Percentiles rank a stretch among this genome's conserved stretches.
phyloP scores from a whole-genome alignment of 305 asterid genomes.

The Fraxinus angustifolia region DNA sequence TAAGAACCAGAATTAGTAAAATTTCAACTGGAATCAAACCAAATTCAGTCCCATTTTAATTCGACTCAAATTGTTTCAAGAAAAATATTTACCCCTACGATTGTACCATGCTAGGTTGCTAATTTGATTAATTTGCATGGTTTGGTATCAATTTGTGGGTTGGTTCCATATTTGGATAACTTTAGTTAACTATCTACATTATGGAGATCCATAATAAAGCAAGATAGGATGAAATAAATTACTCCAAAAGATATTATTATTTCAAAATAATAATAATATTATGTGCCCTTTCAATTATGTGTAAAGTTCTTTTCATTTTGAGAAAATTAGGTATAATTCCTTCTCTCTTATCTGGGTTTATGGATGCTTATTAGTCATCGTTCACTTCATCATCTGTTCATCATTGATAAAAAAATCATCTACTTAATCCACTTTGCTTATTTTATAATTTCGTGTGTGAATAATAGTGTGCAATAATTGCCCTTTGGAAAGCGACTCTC shows the following conservation, averaged over 20 bases:
- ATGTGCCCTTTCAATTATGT: conserved; percentile 26
- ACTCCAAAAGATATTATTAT: background rate
- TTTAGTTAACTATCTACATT: background rate
- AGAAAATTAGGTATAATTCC: conserved; percentile 28
- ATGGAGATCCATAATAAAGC: background rate
- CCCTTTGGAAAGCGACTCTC: background rate
- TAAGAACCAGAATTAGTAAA: background rate
- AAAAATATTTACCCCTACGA: background rate
- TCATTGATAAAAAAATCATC: background rate
- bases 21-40: background rate
- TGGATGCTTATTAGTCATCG: conserved; percentile 24
- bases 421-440: conserved; percentile 8
- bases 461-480: background rate
- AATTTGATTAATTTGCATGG: too few species aligned
- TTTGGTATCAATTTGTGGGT: background rate
- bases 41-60: too few species aligned
- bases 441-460: conserved; percentile 9
- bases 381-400: conserved; percentile 17
- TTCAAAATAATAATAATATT: background rate
- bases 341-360: conserved; percentile 5
- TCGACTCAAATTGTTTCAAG: too few species aligned
- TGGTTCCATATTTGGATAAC: background rate
- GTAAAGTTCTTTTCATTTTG: conserved; percentile 9
- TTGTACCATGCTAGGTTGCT: background rate
- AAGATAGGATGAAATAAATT: background rate